Percentiles rank a stretch among this genome's conserved stretches.
These are phyloP conservation scores for Darksidea phi DNA, from an alignment of 495 filamentous ascomycete species.

Conservation along the genomic window DNA sequence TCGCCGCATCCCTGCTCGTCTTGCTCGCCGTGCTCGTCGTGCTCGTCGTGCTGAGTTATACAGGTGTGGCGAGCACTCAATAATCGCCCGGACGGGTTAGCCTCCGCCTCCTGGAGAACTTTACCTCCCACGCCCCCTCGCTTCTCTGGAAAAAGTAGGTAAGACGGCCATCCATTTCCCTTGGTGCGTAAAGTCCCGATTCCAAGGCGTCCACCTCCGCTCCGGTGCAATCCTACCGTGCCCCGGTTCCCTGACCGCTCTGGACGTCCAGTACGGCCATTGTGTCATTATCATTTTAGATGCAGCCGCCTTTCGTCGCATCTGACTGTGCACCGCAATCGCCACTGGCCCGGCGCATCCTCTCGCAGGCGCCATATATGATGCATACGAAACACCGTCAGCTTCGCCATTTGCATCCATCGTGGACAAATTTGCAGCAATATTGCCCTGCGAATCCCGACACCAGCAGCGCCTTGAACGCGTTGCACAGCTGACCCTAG, in stretches of 20 bases:
- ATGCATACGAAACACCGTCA: slow-evolving; percentile 32
- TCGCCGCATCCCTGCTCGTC: slow-evolving; percentile 18
- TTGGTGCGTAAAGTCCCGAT: slow-evolving; percentile 6
- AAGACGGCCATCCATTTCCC: slow-evolving; percentile 8
- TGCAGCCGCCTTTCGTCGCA: slow-evolving; percentile 23
- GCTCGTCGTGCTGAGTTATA: slow-evolving; percentile 8
- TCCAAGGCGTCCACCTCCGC: slow-evolving; percentile 31
- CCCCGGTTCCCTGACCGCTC: slow-evolving; percentile 14
- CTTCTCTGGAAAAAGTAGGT: slow-evolving; percentile 25
- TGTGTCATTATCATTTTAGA: slow-evolving; percentile 29
- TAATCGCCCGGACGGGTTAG: slow-evolving; percentile 12
- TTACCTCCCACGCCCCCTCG: slow-evolving; percentile 14
- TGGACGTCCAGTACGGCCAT: slow-evolving; percentile 21
- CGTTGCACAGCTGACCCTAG: slow-evolving; percentile 30
- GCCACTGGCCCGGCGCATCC: background rate
- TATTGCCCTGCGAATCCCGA: slow-evolving; percentile 14
- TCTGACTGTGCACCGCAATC: slow-evolving; percentile 24
- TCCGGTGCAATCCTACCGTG: slow-evolving; percentile 23
- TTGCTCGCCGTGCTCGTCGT: too few relatives aligned
- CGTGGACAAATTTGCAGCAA: background rate
- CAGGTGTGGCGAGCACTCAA: slow-evolving; percentile 28
- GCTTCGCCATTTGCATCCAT: slow-evolving; percentile 21
- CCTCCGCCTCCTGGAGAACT: slow-evolving; percentile 1
- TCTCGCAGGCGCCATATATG: slow-evolving; percentile 12
- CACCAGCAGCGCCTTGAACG: slow-evolving; percentile 7